Conservation (phyloP, 805 yeast genomes). For the Brettanomyces anomalus region DNA sequence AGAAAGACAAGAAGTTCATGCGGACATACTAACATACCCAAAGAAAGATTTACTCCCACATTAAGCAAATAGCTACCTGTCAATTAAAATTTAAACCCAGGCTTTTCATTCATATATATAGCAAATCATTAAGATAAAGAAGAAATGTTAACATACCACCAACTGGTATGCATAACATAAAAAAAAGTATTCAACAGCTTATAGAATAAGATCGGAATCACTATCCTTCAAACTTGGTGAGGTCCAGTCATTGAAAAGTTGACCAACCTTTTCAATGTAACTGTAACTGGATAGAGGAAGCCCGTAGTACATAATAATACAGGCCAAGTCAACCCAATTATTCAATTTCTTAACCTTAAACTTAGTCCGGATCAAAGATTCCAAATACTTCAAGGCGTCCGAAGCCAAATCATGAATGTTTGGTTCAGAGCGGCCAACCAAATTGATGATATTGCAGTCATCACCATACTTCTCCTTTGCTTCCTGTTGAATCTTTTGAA, state of each 20-base stretch:
- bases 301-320: conserved; percentile 1
- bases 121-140: not conserved
- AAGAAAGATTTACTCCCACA: too few species aligned
- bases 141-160: not conserved
- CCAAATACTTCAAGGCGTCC: not conserved
- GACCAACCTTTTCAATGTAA: not conserved
- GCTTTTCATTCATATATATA: not conserved
- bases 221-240: conserved; percentile 1
- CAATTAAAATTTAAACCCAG: too few species aligned
- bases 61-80: too few species aligned
- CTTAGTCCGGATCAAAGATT: not conserved
- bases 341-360: not conserved
- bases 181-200: not conserved
- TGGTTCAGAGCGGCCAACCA: not conserved
- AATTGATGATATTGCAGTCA: not conserved
- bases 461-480: not conserved
- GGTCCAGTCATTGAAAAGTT: conserved; percentile 1
- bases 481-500: not conserved
- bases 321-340: not conserved
- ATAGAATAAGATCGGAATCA: not conserved
- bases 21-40: too few species aligned
- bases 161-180: not conserved
- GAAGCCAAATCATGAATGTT: not conserved
- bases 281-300: not conserved
- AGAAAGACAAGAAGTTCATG: too few species aligned